Evolutionary conservation across 2,329 filamentous ascomycete species (phyloP), one percentile per base, ranked within the genome.

Genomic region (Thielaviopsis musarum): DNA sequence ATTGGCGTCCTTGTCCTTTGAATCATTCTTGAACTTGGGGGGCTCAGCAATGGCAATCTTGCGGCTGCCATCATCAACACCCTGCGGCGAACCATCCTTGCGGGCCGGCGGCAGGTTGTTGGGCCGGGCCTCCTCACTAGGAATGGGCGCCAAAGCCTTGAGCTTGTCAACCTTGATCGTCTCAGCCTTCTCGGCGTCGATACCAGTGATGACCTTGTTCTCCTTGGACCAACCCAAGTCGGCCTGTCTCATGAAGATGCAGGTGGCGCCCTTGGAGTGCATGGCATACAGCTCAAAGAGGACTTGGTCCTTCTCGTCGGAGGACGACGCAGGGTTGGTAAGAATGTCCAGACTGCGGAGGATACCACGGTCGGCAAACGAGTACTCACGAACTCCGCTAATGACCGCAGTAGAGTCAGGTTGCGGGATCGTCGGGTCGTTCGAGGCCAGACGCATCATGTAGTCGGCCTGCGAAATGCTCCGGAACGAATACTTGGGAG

Each of bases 181-280:
- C 9, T 87, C 88, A 59, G 82, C 78, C 58, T 84, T 77, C 52
- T 88, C 77, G 2, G 88, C 91, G 70, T 95, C 84, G 48, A 93
- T 81, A 0, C 86, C 79, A 58, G 84, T 75, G 48, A 95, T 75
- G 58, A 95, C 87, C 75, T 94, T 95, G 72, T 90, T 91, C 63
- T 96, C 88, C 65, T 83, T 81, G 65, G 85, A 86, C 91, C 91
- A 97, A 30, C 94, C 93, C 55, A 98, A 77, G 71, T 97, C 91
- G 57, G 84, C 82, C 69, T 91, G 88, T 70, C 87, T 91, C 69
- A 98, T 83, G 64, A 83, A 84, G 58, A 97, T 70, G 66, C 88
- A 91, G 19, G 91, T 91, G n/a, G 97, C 90, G 62, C 93, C 93
- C 73, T 90, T 94, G 12, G 93, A 96, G 71, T 98, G 91, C 85